Evolutionary conservation across 1,284 basidiomycete species (phyloP).

Genomic region (Anthracocystis panici-leucophaei): DNA sequence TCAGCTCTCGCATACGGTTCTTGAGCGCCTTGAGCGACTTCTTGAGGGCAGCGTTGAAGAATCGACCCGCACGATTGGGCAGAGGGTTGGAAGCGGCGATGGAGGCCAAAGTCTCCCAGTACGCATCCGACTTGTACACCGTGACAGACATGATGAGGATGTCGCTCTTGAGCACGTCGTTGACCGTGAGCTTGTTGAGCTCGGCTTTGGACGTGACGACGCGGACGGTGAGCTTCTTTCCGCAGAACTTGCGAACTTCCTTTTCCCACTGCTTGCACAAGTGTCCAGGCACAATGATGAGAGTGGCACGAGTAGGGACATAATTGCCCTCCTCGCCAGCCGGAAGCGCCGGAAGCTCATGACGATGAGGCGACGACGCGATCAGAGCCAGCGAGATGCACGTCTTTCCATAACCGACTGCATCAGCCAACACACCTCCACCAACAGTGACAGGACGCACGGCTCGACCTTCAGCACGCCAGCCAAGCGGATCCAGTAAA

Average conservation of each 20-base stretch:
- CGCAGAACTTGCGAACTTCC: conserved; percentile 85
- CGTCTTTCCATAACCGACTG: conserved; percentile 96
- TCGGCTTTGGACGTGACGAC: conserved; percentile 80
- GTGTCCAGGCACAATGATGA: conserved; percentile 89
- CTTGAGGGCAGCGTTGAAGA: conserved; percentile 59
- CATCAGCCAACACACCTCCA: conserved; percentile 93
- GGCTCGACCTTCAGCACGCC: conserved; percentile 91
- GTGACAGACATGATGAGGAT: conserved; percentile 88
- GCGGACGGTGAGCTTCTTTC: conserved; percentile 76
- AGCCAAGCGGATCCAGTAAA: conserved; percentile 83
- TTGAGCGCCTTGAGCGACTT: conserved; percentile 51
- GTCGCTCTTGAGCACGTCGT: conserved; percentile 83
- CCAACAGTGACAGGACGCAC: conserved; percentile 80
- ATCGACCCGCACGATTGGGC: conserved; percentile 50
- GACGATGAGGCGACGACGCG: conserved; percentile 45
- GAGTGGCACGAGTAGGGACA: conserved; percentile 81
- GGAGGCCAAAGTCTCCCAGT: conserved; percentile 56
- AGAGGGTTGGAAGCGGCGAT: conserved; percentile 54
- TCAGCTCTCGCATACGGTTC: conserved; percentile 54
- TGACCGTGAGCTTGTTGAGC: conserved; percentile 81
- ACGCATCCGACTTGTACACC: conserved; percentile 76
- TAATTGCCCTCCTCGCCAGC: conserved; percentile 78
- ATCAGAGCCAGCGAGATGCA: conserved; percentile 87
- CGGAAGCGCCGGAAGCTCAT: conserved; percentile 71
- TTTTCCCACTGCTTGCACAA: conserved; percentile 89